Conservation (phyloP, 345 rosid species). For the Eucalyptus microcorys region DNA sequence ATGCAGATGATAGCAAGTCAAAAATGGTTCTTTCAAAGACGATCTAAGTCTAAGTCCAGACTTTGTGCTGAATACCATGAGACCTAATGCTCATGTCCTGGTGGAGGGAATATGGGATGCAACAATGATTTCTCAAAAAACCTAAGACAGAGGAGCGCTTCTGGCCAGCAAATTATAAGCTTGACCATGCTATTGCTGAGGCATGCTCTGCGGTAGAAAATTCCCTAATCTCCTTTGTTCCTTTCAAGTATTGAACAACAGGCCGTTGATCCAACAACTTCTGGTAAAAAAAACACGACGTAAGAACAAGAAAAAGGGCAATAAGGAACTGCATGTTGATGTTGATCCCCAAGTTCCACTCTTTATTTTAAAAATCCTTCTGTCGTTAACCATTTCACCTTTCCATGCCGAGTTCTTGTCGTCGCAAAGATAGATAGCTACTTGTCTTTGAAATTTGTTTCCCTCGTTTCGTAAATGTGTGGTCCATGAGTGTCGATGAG, state of each 20-base stretch:
- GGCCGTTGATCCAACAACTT: not conserved
- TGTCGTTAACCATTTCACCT: not conserved
- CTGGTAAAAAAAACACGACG: not conserved
- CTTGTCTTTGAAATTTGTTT: not conserved
- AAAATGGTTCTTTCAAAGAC: not conserved
- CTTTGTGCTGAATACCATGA: not conserved
- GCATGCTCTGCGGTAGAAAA: not conserved
- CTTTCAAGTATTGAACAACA: not conserved
- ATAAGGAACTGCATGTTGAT: not conserved
- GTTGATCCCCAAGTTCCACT: not conserved
- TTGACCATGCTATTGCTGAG: not conserved
- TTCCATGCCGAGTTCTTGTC: not conserved
- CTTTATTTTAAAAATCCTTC: too few relatives aligned
- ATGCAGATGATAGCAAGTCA: not conserved
- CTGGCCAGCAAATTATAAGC: not conserved
- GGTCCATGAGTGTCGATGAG: not conserved
- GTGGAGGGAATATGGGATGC: not conserved
- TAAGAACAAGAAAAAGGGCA: not conserved
- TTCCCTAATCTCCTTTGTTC: not conserved
- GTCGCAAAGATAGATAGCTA: not conserved
- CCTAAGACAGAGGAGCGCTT: not conserved
- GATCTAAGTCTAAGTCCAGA: not conserved
- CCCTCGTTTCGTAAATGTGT: not conserved
- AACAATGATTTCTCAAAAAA: not conserved
- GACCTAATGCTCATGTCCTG: not conserved